These are phyloP conservation scores for Dimargaris xerosporica DNA, from an alignment of 192 early-diverging fungal species.

Conservation along the genomic window DNA sequence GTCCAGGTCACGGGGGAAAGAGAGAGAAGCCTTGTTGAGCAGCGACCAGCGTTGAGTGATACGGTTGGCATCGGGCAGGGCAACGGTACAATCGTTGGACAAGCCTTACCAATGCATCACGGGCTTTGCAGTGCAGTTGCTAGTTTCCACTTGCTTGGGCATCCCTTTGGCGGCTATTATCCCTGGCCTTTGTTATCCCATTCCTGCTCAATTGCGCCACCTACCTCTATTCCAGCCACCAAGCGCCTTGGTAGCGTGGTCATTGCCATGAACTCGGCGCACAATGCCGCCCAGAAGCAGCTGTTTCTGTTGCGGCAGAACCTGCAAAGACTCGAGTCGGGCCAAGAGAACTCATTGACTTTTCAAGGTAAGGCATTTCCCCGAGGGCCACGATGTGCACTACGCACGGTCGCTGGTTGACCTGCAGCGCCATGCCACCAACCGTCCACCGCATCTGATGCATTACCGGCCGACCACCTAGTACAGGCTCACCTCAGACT, in stretches of 20 bases:
- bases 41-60: too few species aligned
- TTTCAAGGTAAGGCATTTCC: conserved; percentile 2
- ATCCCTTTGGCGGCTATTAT: too few species aligned
- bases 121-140: too few species aligned
- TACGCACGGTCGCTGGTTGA: background rate
- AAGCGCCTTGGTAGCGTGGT: too few species aligned
- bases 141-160: too few species aligned
- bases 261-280: background rate
- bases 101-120: too few species aligned
- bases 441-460: background rate
- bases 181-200: too few species aligned
- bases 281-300: conserved; percentile 1
- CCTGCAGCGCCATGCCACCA: background rate
- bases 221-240: background rate
- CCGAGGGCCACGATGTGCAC: background rate
- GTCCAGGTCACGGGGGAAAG: too few species aligned
- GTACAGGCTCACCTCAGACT: background rate
- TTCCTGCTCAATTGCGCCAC: too few species aligned
- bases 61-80: too few species aligned
- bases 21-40: too few species aligned
- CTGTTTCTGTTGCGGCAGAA: background rate
- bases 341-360: background rate
- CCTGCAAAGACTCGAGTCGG: background rate
- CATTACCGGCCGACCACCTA: background rate
- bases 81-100: too few species aligned